A percentile compares a stretch with the other conserved stretches of the same genome.
Evolutionary conservation across 371 early-diverging fungal genomes (phyloP).

Genomic region (Batkoa obscura): DNA sequence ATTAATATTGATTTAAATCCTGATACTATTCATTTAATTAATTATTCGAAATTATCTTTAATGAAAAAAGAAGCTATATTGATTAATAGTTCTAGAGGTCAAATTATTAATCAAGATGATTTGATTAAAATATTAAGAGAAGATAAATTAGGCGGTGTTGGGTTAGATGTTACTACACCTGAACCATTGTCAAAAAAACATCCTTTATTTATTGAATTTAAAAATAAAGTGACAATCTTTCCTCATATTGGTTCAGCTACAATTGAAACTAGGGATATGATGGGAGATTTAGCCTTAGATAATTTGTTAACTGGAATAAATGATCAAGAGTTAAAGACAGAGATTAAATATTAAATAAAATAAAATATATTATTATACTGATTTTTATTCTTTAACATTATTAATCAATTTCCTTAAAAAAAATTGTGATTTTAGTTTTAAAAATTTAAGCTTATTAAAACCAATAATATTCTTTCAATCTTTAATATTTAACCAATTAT

Average conservation of each 20-base stretch:
- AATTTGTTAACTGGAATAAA: conserved; percentile 26
- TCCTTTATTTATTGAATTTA: conserved; percentile 27
- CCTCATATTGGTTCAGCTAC: conserved; percentile 51
- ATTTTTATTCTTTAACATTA: too few species aligned
- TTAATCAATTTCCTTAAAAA: too few species aligned
- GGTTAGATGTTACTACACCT: conserved; percentile 72
- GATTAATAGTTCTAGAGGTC: conserved; percentile 68
- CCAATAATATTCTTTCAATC: too few species aligned
- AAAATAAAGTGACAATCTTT: conserved; percentile 37
- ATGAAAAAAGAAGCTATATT: conserved; percentile 55
- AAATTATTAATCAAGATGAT: conserved; percentile 53
- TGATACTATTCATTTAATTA: conserved; percentile 46
- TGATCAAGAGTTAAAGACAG: conserved; percentile 11
- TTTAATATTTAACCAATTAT: too few species aligned
- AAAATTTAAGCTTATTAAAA: too few species aligned
- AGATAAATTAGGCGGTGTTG: conserved; percentile 42
- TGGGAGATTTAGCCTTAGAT: conserved; percentile 48
- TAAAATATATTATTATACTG: too few species aligned
- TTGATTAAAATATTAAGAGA: conserved; percentile 44
- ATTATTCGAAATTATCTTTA: conserved; percentile 28
- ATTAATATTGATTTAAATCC: conserved; percentile 52
- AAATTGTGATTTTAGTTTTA: too few species aligned
- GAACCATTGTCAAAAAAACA: conserved; percentile 53
- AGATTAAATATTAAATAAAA: conserved; percentile 9
- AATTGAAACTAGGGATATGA: conserved; percentile 56